Conservation (phyloP, 192 early-diverging fungal genomes). For the Backusella circina region DNA sequence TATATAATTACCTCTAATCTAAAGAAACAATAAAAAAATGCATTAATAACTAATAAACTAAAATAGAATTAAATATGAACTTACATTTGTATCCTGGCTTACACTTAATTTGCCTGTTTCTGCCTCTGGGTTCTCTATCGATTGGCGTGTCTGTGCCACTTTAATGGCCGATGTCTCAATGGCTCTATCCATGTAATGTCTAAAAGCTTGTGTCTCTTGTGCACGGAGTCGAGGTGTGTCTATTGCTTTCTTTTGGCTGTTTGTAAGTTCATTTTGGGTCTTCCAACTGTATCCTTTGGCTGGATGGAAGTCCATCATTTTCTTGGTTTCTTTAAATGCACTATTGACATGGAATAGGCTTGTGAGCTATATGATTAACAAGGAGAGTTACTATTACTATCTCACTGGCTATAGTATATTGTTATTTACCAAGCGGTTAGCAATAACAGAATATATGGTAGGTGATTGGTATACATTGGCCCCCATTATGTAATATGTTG, state of each 20-base stretch:
- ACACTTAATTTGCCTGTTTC: constrained; percentile 5
- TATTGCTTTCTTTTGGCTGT: background rate
- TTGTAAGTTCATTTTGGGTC: background rate
- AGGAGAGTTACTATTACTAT: background rate
- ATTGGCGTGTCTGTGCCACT: constrained; percentile 11
- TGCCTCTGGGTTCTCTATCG: constrained; percentile 12
- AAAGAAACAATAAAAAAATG: background rate
- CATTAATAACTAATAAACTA: background rate
- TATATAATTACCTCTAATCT: background rate
- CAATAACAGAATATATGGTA: constrained; percentile 64
- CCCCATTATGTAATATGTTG: constrained; percentile 67
- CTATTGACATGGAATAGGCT: constrained; percentile 49
- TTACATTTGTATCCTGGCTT: background rate
- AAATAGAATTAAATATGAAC: background rate
- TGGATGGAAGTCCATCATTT: constrained; percentile 53
- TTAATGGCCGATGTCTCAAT: constrained; percentile 29
- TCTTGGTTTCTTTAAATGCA: constrained; percentile 52
- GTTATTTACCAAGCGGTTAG: constrained; percentile 56
- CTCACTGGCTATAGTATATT: background rate
- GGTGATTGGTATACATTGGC: constrained; percentile 76
- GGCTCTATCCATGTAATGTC: constrained; percentile 27
- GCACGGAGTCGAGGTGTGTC: constrained; percentile 10
- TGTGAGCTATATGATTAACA: constrained; percentile 35
- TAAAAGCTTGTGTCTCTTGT: constrained; percentile 30
- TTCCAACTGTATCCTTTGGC: constrained; percentile 60